Conservation (phyloP, 1,284 basidiomycete genomes). For the Cyathus olla region DNA sequence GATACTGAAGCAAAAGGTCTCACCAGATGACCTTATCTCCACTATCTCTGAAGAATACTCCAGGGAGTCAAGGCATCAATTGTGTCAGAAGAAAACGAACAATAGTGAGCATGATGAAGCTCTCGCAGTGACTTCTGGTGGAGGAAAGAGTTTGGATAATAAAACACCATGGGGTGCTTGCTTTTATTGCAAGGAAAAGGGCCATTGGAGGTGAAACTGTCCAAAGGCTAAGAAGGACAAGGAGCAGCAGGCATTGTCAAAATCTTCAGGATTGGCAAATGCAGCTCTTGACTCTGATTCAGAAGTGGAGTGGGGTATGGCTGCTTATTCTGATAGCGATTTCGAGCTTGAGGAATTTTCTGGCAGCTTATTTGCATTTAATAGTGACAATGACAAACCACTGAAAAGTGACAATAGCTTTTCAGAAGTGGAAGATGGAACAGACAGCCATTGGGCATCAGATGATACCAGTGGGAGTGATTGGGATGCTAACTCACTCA, state of each 20-base stretch:
- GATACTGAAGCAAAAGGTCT: constrained; percentile 18
- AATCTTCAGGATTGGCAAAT: constrained; percentile 3
- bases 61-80: constrained; percentile 15
- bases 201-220: constrained; percentile 10
- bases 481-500: constrained; percentile 22
- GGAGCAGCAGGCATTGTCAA: constrained; percentile 1
- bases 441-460: neutral
- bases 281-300: constrained; percentile 13
- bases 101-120: constrained; percentile 31
- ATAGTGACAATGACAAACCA: neutral
- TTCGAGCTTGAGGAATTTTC: neutral
- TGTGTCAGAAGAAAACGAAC: neutral
- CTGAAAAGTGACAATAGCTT: neutral
- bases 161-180: constrained; percentile 2
- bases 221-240: constrained; percentile 15
- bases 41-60: constrained; percentile 41
- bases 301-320: constrained; percentile 24
- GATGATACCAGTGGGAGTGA: constrained; percentile 9
- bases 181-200: constrained; percentile 8
- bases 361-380: neutral
- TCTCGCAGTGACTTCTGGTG: constrained; percentile 15
- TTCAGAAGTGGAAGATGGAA: neutral
- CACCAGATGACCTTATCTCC: constrained; percentile 27
- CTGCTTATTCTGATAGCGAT: constrained; percentile 3
- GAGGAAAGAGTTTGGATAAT: neutral